A percentile compares a stretch with the other conserved stretches of the same genome.
phyloP scores from a whole-genome alignment of 164 flowering plant species.

The Echeveria elegans region DNA sequence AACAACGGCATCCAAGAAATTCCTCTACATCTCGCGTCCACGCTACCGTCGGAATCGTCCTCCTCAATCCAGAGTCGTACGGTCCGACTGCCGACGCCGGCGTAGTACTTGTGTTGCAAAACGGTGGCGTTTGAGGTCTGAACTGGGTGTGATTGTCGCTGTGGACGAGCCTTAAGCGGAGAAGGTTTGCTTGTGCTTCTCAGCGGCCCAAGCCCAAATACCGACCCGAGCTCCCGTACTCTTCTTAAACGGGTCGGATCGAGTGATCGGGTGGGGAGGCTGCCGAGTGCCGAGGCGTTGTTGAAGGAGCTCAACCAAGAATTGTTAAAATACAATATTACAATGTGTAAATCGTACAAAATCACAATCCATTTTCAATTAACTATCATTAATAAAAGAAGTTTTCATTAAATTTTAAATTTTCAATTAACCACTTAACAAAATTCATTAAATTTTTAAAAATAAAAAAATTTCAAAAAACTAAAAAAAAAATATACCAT shows the following conservation, averaged over 20 bases:
- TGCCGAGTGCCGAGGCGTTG: conserved; percentile 67
- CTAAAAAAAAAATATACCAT: too few relatives aligned
- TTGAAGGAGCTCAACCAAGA: too few relatives aligned
- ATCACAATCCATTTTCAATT: too few relatives aligned
- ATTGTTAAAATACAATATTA: too few relatives aligned
- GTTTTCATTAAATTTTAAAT: too few relatives aligned
- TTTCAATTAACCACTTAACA: too few relatives aligned
- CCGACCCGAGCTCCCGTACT: conserved; percentile 65
- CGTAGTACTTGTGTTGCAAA: conserved; percentile 42
- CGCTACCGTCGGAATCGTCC: conserved; percentile 46
- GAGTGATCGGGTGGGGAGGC: conserved; percentile 84
- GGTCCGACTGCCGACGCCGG: conserved; percentile 26
- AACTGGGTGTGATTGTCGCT: conserved; percentile 64
- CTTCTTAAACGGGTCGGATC: conserved; percentile 69
- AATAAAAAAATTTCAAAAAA: too few relatives aligned
- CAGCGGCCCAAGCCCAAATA: conserved; percentile 32
- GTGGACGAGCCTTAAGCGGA: conserved; percentile 35
- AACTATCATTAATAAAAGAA: too few relatives aligned
- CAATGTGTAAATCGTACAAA: too few relatives aligned
- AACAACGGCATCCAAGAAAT: conserved; percentile 68
- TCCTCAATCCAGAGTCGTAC: conserved; percentile 48
- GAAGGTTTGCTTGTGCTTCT: conserved; percentile 59
- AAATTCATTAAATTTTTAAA: too few relatives aligned
- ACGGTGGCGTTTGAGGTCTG: conserved; percentile 44
- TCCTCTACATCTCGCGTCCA: conserved; percentile 60